Conservation (phyloP, 805 yeast genomes). For the Helenozyma rhizophorensis region DNA sequence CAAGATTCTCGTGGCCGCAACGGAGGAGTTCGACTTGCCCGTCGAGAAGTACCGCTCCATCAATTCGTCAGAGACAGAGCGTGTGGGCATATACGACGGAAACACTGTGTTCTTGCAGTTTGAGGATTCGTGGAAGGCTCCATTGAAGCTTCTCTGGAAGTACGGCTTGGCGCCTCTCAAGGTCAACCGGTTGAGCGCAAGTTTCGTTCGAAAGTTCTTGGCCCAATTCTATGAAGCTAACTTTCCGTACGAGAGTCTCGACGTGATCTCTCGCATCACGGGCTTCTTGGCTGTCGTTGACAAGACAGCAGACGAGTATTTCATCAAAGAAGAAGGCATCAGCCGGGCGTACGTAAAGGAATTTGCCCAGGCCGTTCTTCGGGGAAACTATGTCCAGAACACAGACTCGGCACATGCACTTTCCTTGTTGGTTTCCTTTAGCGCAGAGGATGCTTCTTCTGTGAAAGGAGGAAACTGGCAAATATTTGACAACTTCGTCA, state of each 20-base stretch:
- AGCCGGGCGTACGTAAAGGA: conserved; percentile 21
- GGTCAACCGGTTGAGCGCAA: conserved; percentile 12
- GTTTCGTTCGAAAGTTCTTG: conserved; percentile 26
- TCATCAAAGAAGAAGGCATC: conserved; percentile 19
- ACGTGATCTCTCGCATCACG: conserved; percentile 11
- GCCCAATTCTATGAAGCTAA: conserved; percentile 19
- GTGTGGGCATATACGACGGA: conserved; percentile 38
- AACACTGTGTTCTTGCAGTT: conserved; percentile 4
- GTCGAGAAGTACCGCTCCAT: conserved; percentile 25
- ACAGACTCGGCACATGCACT: conserved; percentile 37
- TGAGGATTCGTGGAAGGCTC: neutral
- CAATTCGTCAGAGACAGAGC: conserved; percentile 4
- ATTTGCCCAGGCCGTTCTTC: conserved; percentile 36
- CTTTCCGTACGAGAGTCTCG: conserved; percentile 36
- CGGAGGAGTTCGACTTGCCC: conserved; percentile 28
- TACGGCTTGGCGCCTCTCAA: conserved; percentile 25
- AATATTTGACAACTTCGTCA: too few relatives aligned
- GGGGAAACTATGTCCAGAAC: conserved; percentile 43
- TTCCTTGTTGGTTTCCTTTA: too few relatives aligned
- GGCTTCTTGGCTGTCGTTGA: conserved; percentile 23
- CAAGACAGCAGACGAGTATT: conserved; percentile 19
- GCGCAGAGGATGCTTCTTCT: too few relatives aligned
- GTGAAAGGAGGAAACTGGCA: too few relatives aligned
- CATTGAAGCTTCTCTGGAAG: conserved; percentile 19
- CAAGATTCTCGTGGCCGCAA: conserved; percentile 34